Percentiles rank a stretch among this genome's conserved stretches.
Conservation (phyloP, 257 asterid genomes). For the Nicotiana knightiana region DNA sequence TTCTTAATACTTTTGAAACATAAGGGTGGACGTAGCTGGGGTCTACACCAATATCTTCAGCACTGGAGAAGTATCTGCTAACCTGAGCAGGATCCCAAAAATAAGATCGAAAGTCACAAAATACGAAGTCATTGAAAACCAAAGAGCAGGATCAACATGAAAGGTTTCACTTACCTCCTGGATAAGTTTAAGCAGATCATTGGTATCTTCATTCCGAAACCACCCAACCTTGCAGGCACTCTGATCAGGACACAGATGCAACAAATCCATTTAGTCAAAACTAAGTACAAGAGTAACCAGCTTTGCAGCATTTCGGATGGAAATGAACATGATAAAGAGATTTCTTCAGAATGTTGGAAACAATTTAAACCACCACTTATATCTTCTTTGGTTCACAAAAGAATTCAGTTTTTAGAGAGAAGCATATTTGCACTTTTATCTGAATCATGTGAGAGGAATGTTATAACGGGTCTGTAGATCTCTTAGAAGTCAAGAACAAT, state of each 20-base stretch:
- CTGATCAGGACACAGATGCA: not conserved
- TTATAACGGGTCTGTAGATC: not conserved
- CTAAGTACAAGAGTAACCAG: not conserved
- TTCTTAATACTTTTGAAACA: slow-evolving; percentile 3
- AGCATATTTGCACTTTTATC: not conserved
- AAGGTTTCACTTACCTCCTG: not conserved
- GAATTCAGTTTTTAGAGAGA: not conserved
- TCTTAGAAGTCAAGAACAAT: not conserved
- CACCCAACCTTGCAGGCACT: slow-evolving; percentile 14
- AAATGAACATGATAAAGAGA: not conserved
- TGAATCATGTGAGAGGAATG: not conserved
- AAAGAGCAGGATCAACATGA: not conserved
- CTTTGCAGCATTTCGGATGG: not conserved
- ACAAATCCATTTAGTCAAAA: not conserved
- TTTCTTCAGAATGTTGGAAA: not conserved
- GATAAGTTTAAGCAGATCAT: not conserved
- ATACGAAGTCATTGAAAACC: not conserved
- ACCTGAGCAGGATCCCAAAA: slow-evolving; percentile 3
- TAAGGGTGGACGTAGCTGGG: not conserved
- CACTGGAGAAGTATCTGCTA: slow-evolving; percentile 1
- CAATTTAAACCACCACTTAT: not conserved
- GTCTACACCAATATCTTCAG: not conserved
- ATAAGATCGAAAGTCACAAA: not conserved
- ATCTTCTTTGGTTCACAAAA: not conserved
- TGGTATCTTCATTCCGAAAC: slow-evolving; percentile 3